Base-by-base conservation (phyloP, 2,329 filamentous ascomycete species). In the Fusarium sp. region DNA sequence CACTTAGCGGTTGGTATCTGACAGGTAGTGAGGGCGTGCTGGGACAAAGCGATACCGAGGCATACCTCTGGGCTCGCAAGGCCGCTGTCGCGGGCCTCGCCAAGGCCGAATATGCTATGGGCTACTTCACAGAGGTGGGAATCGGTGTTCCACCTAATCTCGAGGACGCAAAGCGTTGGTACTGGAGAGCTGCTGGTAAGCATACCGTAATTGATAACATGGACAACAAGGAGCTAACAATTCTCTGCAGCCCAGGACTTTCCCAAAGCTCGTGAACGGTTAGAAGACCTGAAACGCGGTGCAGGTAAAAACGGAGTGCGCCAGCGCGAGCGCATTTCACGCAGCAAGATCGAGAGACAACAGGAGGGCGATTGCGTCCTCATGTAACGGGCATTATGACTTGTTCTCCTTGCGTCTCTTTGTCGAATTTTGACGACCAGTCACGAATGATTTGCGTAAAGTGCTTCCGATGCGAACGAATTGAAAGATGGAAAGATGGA, bases 111-210 rank as follows among this genome's bases (percentile, higher is more conserved):
- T 98, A 97, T 77, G 95, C 94, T 0, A 97, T 99, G 75, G 95
- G 95, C 0, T 97, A 98, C 77, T 97, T 96, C 72, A 96, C 92
- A 1, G 95, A 99, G 76, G 89, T 95, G 44, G 95, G 95, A 11
- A 98, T 99, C 68, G 95, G 95, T 27, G 88, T 92, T 63, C 82
- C 89, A 14, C 87, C 90, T 9, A 96, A 94, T 73, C 71, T 97
- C 68, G 95, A 99, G 70, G 95, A 98, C 77, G 95, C 94, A 19
- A 97, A 96, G 82, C 86, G 93, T 69, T 99, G 95, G 95, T 99
- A 99, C 78, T 97, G 93, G 85, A 85, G 94, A 75, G 93, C 95
- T 77, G 95, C 95, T 73, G 91, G 94, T 97, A 82, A 87, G 92
- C 88, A 15, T 25, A 21, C 39, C 15, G 38, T 10, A 19, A 27